Evolutionary conservation across 2,329 filamentous ascomycete genomes (phyloP).

Genomic region (Stromatinia cepivora): DNA sequence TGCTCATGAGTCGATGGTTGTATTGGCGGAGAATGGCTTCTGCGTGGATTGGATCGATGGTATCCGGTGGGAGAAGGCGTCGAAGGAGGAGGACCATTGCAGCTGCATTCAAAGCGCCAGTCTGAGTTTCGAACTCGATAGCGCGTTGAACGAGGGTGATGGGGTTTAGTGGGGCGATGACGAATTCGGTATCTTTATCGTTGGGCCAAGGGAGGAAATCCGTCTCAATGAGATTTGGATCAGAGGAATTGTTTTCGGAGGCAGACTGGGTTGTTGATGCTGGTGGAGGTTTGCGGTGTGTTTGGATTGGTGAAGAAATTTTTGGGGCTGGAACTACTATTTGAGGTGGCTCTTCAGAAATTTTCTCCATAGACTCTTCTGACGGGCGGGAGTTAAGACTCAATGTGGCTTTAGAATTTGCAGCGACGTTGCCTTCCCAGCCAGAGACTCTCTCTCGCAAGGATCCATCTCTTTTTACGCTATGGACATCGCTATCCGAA

Average conservation of each 20-base stretch:
- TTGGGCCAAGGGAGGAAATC: slow-evolving; percentile 61
- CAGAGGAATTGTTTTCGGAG: slow-evolving; percentile 27
- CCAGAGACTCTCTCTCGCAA: slow-evolving; percentile 35
- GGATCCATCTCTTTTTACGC: slow-evolving; percentile 23
- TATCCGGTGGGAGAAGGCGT: slow-evolving; percentile 54
- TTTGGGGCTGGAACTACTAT: not conserved
- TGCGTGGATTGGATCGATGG: slow-evolving; percentile 58
- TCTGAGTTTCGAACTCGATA: slow-evolving; percentile 56
- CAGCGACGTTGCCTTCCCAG: slow-evolving; percentile 38
- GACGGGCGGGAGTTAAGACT: slow-evolving; percentile 27
- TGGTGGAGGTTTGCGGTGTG: slow-evolving; percentile 29
- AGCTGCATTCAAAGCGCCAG: slow-evolving; percentile 59
- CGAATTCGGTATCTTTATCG: slow-evolving; percentile 57
- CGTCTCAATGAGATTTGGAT: slow-evolving; percentile 50
- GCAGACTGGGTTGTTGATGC: not conserved
- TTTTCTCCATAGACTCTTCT: slow-evolving; percentile 19
- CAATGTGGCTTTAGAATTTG: slow-evolving; percentile 24
- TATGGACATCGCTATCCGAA: slow-evolving; percentile 40
- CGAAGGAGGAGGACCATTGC: slow-evolving; percentile 61
- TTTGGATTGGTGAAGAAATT: slow-evolving; percentile 29
- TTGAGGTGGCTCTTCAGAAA: slow-evolving; percentile 13
- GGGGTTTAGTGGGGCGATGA: slow-evolving; percentile 56
- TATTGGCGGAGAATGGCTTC: slow-evolving; percentile 59
- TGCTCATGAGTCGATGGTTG: slow-evolving; percentile 58
- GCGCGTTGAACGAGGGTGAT: slow-evolving; percentile 55